phyloP scores from a whole-genome alignment of 2,329 filamentous ascomycete species.

The Aureobasidium sp. region DNA sequence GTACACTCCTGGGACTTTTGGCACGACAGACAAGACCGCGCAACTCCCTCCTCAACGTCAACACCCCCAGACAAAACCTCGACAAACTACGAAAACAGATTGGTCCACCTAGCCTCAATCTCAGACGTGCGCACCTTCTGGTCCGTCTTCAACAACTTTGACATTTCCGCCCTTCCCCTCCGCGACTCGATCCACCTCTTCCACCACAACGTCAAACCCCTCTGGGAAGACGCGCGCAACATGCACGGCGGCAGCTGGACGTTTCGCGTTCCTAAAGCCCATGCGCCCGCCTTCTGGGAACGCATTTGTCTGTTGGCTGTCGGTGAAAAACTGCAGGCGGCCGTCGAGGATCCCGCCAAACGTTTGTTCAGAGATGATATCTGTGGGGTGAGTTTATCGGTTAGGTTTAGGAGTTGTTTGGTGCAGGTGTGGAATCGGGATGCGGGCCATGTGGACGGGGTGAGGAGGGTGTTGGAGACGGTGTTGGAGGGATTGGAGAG shows the following conservation, averaged over 20 bases:
- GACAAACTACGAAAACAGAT: constrained; percentile 38
- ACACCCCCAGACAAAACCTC: constrained; percentile 19
- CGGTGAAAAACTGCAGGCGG: constrained; percentile 70
- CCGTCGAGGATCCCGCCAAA: constrained; percentile 51
- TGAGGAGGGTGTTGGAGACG: constrained; percentile 65
- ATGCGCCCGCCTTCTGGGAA: constrained; percentile 68
- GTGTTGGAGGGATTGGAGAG: constrained; percentile 66
- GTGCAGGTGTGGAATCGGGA: constrained; percentile 93
- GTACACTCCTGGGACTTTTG: constrained; percentile 48
- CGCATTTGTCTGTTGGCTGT: constrained; percentile 75
- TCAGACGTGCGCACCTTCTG: constrained; percentile 45
- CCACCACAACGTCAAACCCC: constrained; percentile 72
- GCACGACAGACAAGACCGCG: constrained; percentile 41
- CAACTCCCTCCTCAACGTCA: not conserved
- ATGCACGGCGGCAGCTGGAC: constrained; percentile 83
- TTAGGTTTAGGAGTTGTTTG: constrained; percentile 81
- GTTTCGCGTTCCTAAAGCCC: constrained; percentile 75
- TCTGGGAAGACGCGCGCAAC: constrained; percentile 85
- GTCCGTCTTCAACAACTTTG: constrained; percentile 60
- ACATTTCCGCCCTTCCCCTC: constrained; percentile 64
- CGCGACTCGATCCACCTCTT: constrained; percentile 67
- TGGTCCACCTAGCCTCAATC: constrained; percentile 41
- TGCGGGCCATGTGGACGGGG: constrained; percentile 68
- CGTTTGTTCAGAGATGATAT: constrained; percentile 67
- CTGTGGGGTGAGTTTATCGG: constrained; percentile 79